Conservation (phyloP, 257 asterid genomes). For the Solanum medicagineum region DNA sequence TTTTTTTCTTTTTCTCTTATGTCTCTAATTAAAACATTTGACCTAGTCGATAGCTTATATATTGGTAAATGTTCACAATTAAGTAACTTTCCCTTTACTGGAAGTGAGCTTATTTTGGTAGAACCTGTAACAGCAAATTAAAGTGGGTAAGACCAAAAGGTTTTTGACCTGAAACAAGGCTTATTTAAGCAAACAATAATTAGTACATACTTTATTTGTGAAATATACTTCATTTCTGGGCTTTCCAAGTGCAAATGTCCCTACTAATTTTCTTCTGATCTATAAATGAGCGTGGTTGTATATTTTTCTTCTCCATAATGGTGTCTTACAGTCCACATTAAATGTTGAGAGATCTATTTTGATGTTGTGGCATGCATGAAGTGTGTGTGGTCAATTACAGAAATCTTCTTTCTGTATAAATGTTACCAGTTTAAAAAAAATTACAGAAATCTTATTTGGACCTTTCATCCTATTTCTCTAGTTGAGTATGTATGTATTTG, state of each 20-base stretch:
- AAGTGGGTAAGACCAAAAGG: neutral
- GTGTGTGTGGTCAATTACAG: neutral
- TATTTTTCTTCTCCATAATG: neutral
- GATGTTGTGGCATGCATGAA: neutral
- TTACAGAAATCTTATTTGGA: neutral
- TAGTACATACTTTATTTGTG: neutral
- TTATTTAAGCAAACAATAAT: neutral
- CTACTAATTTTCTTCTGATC: neutral
- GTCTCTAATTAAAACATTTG: neutral
- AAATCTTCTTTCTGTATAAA: neutral
- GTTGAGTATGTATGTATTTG: neutral
- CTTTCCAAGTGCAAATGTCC: neutral
- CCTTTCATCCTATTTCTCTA: neutral
- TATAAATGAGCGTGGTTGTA: neutral
- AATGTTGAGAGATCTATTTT: neutral
- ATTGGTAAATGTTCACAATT: neutral
- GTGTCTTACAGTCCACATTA: neutral
- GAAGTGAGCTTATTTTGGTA: neutral
- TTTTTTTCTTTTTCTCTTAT: neutral
- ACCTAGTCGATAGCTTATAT: neutral
- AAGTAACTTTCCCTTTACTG: neutral
- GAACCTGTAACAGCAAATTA: neutral
- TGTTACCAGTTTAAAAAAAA: no score
- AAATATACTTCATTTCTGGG: neutral
- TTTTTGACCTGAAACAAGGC: neutral